Percentiles rank a stretch among this genome's conserved stretches.
phyloP scores from a whole-genome alignment of 2,329 filamentous ascomycete species.

The Botryotinia calthae region DNA sequence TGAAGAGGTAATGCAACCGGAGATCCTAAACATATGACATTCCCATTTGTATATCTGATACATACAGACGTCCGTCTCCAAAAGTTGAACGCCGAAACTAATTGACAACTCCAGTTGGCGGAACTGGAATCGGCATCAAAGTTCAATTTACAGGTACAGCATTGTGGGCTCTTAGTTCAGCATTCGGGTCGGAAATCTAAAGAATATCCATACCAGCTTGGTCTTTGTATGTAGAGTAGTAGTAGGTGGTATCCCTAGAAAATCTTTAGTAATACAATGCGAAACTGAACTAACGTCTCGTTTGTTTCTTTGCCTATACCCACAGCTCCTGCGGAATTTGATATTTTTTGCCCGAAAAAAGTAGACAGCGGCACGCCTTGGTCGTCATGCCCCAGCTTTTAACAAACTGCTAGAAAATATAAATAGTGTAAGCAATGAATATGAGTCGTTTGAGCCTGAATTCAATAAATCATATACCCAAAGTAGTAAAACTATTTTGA shows the following conservation, averaged over 20 bases:
- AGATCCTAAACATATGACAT: conserved; percentile 35
- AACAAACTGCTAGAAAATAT: neutral
- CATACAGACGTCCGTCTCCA: conserved; percentile 40
- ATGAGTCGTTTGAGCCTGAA: neutral
- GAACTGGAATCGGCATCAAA: conserved; percentile 38
- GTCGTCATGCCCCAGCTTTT: neutral
- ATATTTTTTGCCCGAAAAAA: neutral
- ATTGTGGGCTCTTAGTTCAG: conserved; percentile 41
- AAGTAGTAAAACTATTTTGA: neutral
- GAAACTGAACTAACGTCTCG: neutral
- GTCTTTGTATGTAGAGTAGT: conserved; percentile 41
- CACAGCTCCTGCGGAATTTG: neutral
- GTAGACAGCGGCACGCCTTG: neutral
- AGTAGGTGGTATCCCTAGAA: conserved; percentile 33
- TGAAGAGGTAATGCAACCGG: conserved; percentile 42
- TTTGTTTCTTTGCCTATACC: neutral
- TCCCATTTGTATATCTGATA: conserved; percentile 32
- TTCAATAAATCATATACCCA: neutral
- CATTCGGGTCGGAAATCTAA: conserved; percentile 42
- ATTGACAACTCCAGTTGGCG: conserved; percentile 39
- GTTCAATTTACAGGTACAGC: conserved; percentile 41
- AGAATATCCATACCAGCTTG: conserved; percentile 40
- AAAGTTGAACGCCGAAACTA: conserved; percentile 43
- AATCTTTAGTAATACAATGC: conserved; percentile 33
- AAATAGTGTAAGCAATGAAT: too few relatives aligned